Evolutionary conservation across 768 basidiomycete genomes (phyloP), one percentile per base, ranked within the genome.

Genomic region (Vararia minispora): DNA sequence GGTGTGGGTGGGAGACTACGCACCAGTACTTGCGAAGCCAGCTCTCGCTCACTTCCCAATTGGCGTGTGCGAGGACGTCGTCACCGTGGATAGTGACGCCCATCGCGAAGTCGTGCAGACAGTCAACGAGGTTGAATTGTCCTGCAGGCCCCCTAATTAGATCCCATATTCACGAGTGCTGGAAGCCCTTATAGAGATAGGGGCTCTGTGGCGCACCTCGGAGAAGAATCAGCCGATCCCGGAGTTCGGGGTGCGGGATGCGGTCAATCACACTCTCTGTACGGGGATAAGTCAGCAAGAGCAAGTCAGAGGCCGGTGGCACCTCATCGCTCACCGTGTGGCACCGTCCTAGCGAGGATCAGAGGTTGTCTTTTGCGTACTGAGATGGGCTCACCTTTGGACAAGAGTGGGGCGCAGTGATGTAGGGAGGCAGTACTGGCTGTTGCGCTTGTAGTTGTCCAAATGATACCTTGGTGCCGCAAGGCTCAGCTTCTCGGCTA

Each of bases 191-290:
- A n/a, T n/a, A n/a, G n/a, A n/a, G n/a, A n/a, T n/a, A n/a, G n/a
- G n/a, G n/a, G n/a, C n/a, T n/a, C n/a, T n/a, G 28, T 34, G 14
- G 56, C 66, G 36, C 54, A 81, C 90, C 83, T 65, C 88, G 71
- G 24, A 89, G 62, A 13, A 94, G 65, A 49, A 97, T 95, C 70
- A 94, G 82, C 24, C 88, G 73, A 50, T 95, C 91, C 25, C 92
- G 74, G 40, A 97, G 64, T 50, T 89, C 84, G 33, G 92, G 85
- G 59, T 91, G 86, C 42, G 88, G 69, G 33, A 95, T 78, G 31
- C 79, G 76, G 56, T 95, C 91, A 50, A 95, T 88, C n/a, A 83
- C 71, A 48, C 86, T 83, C 56, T 92, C 91, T 90, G 52, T 9
- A 51, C 22, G 30, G 2, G 32, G 22, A 32, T n/a, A 10, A 35